phyloP scores from a whole-genome alignment of 768 basidiomycete genomes.

The Hypholoma fasciculare region DNA sequence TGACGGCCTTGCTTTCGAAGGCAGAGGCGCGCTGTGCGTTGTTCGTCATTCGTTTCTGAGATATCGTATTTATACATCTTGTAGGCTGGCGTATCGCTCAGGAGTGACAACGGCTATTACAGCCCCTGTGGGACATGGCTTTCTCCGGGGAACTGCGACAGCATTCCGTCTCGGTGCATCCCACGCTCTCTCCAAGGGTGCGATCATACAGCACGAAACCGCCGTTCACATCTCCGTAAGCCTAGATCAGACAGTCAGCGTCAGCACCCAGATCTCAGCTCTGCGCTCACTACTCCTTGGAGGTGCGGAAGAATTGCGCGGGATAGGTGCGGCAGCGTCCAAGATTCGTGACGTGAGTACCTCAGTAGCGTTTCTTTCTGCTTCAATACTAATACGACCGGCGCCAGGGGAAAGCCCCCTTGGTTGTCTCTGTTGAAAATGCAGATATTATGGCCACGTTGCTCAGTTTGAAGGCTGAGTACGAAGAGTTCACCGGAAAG shows the following conservation, averaged over 20 bases:
- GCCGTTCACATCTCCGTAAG: constrained; percentile 63
- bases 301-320: constrained; percentile 2
- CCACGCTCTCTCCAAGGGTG: constrained; percentile 58
- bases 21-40: constrained; percentile 51
- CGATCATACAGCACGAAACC: constrained; percentile 63
- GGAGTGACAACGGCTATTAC: constrained; percentile 74
- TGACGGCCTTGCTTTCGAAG: constrained; percentile 59
- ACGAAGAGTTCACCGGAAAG: constrained; percentile 36
- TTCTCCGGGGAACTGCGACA: constrained; percentile 63
- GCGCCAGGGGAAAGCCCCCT: constrained; percentile 52
- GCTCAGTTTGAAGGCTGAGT: constrained; percentile 57
- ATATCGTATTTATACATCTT: background rate
- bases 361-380: background rate
- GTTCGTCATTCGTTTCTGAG: constrained; percentile 13
- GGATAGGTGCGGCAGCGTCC: constrained; percentile 31
- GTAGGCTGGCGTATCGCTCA: constrained; percentile 67
- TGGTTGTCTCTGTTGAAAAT: constrained; percentile 67
- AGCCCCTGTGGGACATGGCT: constrained; percentile 54
- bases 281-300: constrained; percentile 47
- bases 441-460: constrained; percentile 79
- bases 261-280: constrained; percentile 63
- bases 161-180: constrained; percentile 59
- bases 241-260: constrained; percentile 37
- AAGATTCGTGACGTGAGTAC: constrained; percentile 34
- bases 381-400: constrained; percentile 12